Evolutionary conservation across 2,329 filamentous ascomycete species (phyloP), one percentile per base, ranked within the genome.

Genomic region (Colletotrichum theobromicola): DNA sequence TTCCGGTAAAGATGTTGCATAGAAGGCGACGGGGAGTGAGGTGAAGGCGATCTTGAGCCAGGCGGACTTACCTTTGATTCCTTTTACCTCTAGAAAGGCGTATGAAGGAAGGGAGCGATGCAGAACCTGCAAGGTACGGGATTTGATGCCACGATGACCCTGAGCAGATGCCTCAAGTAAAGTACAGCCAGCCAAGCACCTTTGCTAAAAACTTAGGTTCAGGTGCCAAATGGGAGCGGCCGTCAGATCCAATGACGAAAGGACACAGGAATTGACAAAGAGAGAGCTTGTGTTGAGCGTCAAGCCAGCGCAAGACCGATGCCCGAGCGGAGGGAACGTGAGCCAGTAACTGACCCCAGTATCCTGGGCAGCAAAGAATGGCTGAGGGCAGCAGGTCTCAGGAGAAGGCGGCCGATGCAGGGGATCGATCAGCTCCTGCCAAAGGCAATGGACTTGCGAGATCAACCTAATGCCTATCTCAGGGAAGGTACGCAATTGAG

Each of bases 261-360:
- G 32, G 58, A 62, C 6, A 62, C 32, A 32, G 32, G 32, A 62
- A 62, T 58, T 58, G 26, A n/a, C 55, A 58, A 24, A 62, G 32
- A 62, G 32, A 62, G 58, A 62, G 28, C 18, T 57, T 67, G 46
- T 67, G 64, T 67, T 67, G 46, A 35, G 67, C 32, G 66, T 64
- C 58, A 26, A 73, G n/a, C 46, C 66, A 57, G 67, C 63, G 70
- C 58, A 64, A 57, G 34, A 58, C 26, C 58, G 18, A 53, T 21
- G 70, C 26, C 71, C 57, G 30, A 73, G 66, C 71, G 60, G 70
- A 73, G 67, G 71, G 71, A 73, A 50, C 71, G 71, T 70, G 60
- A 63, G 50, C 66, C 67, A 64, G 46, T 21, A 4, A 50, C n/a
- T 50, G n/a, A 50, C 42, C n/a, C 34, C 30, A 28, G 16, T 63